These are phyloP conservation scores for Rhynchospora breviuscula DNA, from an alignment of 176 grass and related monocot species.

Conservation along the genomic window DNA sequence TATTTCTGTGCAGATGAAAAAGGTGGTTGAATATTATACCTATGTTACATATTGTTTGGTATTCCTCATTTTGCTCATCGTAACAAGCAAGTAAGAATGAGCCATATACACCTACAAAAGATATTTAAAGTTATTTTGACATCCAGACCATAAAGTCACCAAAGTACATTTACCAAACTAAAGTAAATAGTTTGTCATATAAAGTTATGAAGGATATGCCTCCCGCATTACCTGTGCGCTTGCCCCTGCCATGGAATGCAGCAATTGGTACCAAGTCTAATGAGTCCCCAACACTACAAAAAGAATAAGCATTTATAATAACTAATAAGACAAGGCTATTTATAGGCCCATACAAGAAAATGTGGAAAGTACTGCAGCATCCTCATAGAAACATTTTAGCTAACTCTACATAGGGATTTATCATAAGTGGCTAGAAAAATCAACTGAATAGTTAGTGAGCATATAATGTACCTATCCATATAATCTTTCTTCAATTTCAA, in stretches of 20 bases:
- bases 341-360: slow-evolving; percentile 4
- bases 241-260: slow-evolving; percentile 82
- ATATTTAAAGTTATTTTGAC: slow-evolving; percentile 20
- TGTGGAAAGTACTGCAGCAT: neutral
- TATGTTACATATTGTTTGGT: slow-evolving; percentile 97
- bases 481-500: slow-evolving; percentile 99
- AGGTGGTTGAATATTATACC: slow-evolving; percentile 35
- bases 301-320: slow-evolving; percentile 22
- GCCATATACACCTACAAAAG: slow-evolving; percentile 77
- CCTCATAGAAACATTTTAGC: neutral
- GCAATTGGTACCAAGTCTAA: slow-evolving; percentile 95
- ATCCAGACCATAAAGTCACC: neutral
- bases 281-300: slow-evolving; percentile 75
- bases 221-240: slow-evolving; percentile 62
- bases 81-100: slow-evolving; percentile 95
- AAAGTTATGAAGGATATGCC: slow-evolving; percentile 7
- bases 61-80: slow-evolving; percentile 93
- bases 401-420: slow-evolving; percentile 16
- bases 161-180: slow-evolving; percentile 6
- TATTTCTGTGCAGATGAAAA: slow-evolving; percentile 1
- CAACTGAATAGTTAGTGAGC: neutral
- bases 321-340: slow-evolving; percentile 10
- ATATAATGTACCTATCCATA: slow-evolving; percentile 75
- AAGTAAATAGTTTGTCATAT: neutral
- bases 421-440: slow-evolving; percentile 14